phyloP scores from a whole-genome alignment of 129 eudicot species.

The Kitagawia praeruptora region DNA sequence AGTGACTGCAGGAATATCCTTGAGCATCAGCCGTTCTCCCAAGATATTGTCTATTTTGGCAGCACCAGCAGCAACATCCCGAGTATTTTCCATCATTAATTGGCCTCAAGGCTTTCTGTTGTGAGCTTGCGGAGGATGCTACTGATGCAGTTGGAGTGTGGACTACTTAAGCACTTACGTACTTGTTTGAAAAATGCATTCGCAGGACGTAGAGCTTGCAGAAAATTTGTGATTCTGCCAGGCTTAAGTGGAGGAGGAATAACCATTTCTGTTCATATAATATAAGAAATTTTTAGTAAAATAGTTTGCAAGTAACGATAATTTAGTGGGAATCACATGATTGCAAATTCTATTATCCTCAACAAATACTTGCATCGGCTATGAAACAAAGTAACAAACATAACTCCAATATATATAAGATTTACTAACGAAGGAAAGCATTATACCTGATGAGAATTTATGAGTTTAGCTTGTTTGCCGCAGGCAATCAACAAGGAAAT shows the following conservation, averaged over 20 bases:
- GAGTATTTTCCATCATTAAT: constrained; percentile 33
- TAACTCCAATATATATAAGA: neutral
- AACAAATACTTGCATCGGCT: no score
- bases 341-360: neutral
- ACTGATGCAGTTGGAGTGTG: constrained; percentile 77
- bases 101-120: constrained; percentile 47
- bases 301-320: neutral
- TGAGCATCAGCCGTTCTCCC: no score
- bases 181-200: constrained; percentile 39
- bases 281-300: no score
- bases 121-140: constrained; percentile 65
- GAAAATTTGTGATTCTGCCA: constrained; percentile 33
- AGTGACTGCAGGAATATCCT: no score
- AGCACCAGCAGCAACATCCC: no score
- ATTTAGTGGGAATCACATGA: neutral
- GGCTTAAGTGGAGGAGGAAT: constrained; percentile 47
- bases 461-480: no score
- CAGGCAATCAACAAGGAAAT: no score
- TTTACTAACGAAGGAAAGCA: no score
- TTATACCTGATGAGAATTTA: no score
- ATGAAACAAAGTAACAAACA: neutral
- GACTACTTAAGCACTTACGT: constrained; percentile 65
- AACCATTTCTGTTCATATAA: constrained; percentile 48
- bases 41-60: no score
- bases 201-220: constrained; percentile 36